A percentile compares a stretch with the other conserved stretches of the same genome.
phyloP scores from a whole-genome alignment of 306 rosid genomes.

The Castanea sativa region DNA sequence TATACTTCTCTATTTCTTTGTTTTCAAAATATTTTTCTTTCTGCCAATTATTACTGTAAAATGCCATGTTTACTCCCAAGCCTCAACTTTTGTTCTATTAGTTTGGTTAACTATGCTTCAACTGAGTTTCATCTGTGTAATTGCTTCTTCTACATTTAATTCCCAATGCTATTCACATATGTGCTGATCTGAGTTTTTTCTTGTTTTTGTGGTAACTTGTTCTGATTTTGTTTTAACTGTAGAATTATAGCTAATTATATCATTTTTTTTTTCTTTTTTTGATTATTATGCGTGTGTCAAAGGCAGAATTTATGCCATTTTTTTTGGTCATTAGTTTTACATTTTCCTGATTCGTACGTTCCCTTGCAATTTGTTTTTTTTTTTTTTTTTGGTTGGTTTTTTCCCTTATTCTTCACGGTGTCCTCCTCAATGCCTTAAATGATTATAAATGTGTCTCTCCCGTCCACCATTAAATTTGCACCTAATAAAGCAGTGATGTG shows the following conservation, averaged over 20 bases:
- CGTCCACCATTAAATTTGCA: slow-evolving; percentile 46
- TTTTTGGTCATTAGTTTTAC: not conserved
- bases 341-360: not conserved
- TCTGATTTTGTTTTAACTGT: not conserved
- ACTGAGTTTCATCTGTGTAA: not conserved
- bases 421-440: slow-evolving; percentile 19
- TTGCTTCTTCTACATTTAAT: not conserved
- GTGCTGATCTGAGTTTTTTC: not conserved
- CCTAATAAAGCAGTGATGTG: slow-evolving; percentile 51
- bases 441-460: slow-evolving; percentile 26
- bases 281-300: not conserved
- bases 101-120: not conserved
- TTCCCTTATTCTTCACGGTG: not conserved
- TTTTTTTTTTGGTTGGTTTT: not conserved
- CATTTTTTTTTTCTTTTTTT: too few species aligned
- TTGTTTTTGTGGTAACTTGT: not conserved
- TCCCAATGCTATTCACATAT: not conserved
- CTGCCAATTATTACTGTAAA: not conserved
- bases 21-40: not conserved
- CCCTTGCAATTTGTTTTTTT: not conserved
- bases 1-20: slow-evolving; percentile 2
- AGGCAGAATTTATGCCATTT: not conserved
- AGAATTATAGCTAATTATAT: not conserved
- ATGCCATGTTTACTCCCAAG: not conserved
- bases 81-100: not conserved